phyloP scores from a whole-genome alignment of 495 filamentous ascomycete species.

The Talaromyces thailandensis region DNA sequence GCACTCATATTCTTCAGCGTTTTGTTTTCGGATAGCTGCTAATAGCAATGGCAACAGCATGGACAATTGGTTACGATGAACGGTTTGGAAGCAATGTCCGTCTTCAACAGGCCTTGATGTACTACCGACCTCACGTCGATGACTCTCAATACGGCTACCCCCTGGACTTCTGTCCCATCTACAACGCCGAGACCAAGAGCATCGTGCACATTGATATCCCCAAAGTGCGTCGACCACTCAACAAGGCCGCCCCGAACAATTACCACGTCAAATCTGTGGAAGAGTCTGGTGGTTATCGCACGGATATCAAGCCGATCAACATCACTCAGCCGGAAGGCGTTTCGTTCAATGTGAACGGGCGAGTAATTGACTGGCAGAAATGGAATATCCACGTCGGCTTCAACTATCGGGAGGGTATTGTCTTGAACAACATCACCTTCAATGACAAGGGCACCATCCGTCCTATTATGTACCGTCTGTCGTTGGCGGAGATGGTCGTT shows the following conservation, averaged over 20 bases:
- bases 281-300: conserved; percentile 63
- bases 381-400: conserved; percentile 93
- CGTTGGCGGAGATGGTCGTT: conserved; percentile 92
- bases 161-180: conserved; percentile 92
- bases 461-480: conserved; percentile 84
- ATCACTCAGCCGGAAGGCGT: conserved; percentile 94
- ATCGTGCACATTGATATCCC: conserved; percentile 90
- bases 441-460: conserved; percentile 78
- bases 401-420: conserved; percentile 91
- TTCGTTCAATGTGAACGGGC: conserved; percentile 73
- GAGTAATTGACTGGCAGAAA: conserved; percentile 86
- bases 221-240: conserved; percentile 67
- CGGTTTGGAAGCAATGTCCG: conserved; percentile 73
- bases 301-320: conserved; percentile 82
- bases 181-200: conserved; percentile 70
- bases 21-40: neutral
- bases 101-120: conserved; percentile 91
- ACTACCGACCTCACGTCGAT: conserved; percentile 81
- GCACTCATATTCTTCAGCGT: neutral
- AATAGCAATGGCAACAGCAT: conserved; percentile 43
- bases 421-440: conserved; percentile 84
- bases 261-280: conserved; percentile 72
- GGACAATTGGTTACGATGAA: conserved; percentile 95
- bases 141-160: conserved; percentile 88
- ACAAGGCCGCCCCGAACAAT: conserved; percentile 65